A percentile compares a stretch with the other conserved stretches of the same genome.
Conservation (phyloP, 306 rosid genomes). For the Abrus precatorius region DNA sequence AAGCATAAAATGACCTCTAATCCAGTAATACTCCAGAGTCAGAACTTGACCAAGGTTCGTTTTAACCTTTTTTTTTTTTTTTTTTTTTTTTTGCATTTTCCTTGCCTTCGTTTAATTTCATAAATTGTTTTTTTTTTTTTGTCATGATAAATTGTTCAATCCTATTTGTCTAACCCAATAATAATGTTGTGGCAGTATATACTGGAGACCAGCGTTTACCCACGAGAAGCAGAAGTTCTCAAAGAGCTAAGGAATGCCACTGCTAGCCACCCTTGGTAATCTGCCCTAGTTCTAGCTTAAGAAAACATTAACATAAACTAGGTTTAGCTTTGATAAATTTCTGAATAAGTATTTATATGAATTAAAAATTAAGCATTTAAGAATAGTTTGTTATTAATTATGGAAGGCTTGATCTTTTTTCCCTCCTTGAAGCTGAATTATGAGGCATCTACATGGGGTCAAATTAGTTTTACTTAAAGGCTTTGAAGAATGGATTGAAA, state of each 20-base stretch:
- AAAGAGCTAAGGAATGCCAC: constrained; percentile 52
- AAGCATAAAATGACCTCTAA: background rate
- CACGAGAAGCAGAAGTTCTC: constrained; percentile 53
- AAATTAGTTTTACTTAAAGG: too few relatives aligned
- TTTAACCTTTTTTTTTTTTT: background rate
- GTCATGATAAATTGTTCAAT: too few relatives aligned
- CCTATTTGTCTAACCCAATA: background rate
- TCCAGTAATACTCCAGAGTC: constrained; percentile 32
- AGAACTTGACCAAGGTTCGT: constrained; percentile 36
- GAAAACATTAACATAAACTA: too few relatives aligned
- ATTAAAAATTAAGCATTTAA: too few relatives aligned
- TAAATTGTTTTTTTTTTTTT: background rate
- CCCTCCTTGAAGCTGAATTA: too few relatives aligned
- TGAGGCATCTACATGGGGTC: too few relatives aligned
- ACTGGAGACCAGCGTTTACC: constrained; percentile 52
- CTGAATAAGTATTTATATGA: too few relatives aligned
- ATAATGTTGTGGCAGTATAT: constrained; percentile 47
- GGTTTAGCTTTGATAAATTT: too few relatives aligned
- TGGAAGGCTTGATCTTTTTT: too few relatives aligned
- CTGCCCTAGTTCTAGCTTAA: background rate
- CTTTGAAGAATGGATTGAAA: too few relatives aligned
- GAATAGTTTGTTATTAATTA: too few relatives aligned
- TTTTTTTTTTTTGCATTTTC: background rate
- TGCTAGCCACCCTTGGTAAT: constrained; percentile 46
- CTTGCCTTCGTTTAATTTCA: too few relatives aligned